Base-by-base conservation (phyloP, 2,329 filamentous ascomycete species). In the Sporothrix brasiliensis region DNA sequence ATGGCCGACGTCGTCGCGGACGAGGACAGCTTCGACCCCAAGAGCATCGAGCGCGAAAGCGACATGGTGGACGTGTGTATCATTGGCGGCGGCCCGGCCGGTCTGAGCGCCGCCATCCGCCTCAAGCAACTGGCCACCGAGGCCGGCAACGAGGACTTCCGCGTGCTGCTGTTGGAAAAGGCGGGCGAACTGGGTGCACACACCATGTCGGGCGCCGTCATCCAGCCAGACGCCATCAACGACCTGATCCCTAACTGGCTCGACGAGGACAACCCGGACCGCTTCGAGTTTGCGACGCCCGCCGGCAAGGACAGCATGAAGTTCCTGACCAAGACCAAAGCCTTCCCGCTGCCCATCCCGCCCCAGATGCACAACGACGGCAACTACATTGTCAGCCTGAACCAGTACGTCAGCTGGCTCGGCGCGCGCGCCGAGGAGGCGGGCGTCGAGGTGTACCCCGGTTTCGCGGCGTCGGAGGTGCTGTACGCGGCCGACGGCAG, bases 341-440 rank as follows among this genome's bases (percentile, higher is more conserved):
- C 93, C 0, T 88, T 97, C 70, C 92, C 93, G 6, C 84, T 98
- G 68, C 95, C 94, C 0, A 89, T 90, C 14, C 95, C 95, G 58
- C 95, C 95, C 44, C 95, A 98, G 83, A 99, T 99, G 95, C 89
- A 94, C 83, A 99, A 99, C 79, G 88, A 97, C 77, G 95, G 95
- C 75, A 99, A 99, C 82, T 98, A 96, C 80, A 99, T 99, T 75
- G 89, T 99, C 77, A 97, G 92, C 77, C 82, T 99, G 77, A 98
- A 96, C 80, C 92, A 98, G 80, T 91, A 99, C 77, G 91, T 92
- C 70, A 96, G 94, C 81, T 99, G 95, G 95, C 85, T 99, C 2
- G 94, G 92, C 65, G 95, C 98, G 79, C 88, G 94, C 63, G 95
- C 95, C n/a, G 95, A 99, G 81, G 95, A 98, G 81, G 78, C 96